Evolutionary conservation across 306 rosid genomes (phyloP).

Genomic region (Boehmeria nivea): DNA sequence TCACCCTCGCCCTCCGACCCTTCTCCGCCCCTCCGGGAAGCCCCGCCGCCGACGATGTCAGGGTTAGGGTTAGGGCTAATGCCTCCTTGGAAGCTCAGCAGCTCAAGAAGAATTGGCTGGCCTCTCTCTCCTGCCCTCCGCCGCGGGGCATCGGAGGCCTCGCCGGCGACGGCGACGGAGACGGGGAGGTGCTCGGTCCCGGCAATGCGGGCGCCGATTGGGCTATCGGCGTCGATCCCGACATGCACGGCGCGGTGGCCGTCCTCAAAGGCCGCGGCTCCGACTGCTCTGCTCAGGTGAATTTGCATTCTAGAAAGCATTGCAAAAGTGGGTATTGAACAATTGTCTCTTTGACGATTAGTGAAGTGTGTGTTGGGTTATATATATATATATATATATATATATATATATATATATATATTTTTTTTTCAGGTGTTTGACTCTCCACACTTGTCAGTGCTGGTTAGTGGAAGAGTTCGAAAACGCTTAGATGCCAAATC

Average conservation of each 20-base stretch:
- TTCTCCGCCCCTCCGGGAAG: slow-evolving; percentile 28
- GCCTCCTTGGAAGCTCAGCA: slow-evolving; percentile 32
- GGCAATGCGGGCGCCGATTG: slow-evolving; percentile 35
- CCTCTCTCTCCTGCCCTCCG: slow-evolving; percentile 61
- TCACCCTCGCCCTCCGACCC: slow-evolving; percentile 17
- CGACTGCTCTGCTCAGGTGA: slow-evolving; percentile 60
- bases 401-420: too few relatives aligned
- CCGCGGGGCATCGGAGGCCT: slow-evolving; percentile 20
- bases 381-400: too few relatives aligned
- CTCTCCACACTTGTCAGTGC: slow-evolving; percentile 60
- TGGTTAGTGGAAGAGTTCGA: slow-evolving; percentile 60
- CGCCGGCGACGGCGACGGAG: slow-evolving; percentile 16
- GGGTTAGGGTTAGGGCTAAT: background rate
- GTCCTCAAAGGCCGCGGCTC: slow-evolving; percentile 43
- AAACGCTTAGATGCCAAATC: slow-evolving; percentile 81
- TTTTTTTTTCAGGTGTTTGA: slow-evolving; percentile 55
- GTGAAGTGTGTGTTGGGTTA: background rate
- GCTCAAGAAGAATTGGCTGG: slow-evolving; percentile 74
- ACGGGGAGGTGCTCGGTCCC: slow-evolving; percentile 6
- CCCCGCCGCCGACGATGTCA: background rate
- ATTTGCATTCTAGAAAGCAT: background rate
- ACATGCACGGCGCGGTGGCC: slow-evolving; percentile 72
- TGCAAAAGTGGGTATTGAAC: background rate
- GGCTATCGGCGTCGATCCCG: slow-evolving; percentile 86
- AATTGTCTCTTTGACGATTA: background rate